A percentile compares a stretch with the other conserved stretches of the same genome.
Conservation (phyloP, 2,329 filamentous ascomycete species). For the Piedraia hortae region DNA sequence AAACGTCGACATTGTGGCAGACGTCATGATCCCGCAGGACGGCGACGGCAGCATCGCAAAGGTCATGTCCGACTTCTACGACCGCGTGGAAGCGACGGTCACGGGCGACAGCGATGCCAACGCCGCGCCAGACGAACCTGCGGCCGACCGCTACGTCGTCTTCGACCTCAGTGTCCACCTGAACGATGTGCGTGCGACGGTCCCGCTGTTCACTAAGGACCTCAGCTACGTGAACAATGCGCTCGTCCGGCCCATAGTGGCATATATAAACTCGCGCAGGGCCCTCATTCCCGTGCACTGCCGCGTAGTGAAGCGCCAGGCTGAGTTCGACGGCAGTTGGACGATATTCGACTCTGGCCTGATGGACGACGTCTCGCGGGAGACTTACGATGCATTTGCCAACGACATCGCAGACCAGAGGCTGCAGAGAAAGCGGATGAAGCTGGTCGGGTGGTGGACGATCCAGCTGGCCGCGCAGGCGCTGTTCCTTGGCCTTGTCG, state of each 20-base stretch:
- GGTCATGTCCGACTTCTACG: constrained; percentile 91
- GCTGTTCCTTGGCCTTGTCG: constrained; percentile 80
- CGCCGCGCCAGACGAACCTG: not conserved
- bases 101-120: constrained; percentile 16
- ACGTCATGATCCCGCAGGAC: constrained; percentile 81
- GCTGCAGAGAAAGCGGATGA: constrained; percentile 59
- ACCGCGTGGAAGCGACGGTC: constrained; percentile 79
- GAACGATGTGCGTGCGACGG: constrained; percentile 77
- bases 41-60: constrained; percentile 71
- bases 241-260: constrained; percentile 80
- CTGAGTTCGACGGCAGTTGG: constrained; percentile 89
- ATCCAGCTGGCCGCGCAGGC: constrained; percentile 78
- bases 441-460: constrained; percentile 92
- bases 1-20: constrained; percentile 84
- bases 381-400: constrained; percentile 86
- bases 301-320: constrained; percentile 65
- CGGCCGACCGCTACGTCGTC: constrained; percentile 43
- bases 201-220: constrained; percentile 75
- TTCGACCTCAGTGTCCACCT: constrained; percentile 90
- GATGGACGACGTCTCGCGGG: constrained; percentile 77
- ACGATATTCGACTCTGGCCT: constrained; percentile 78
- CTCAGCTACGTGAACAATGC: constrained; percentile 92
- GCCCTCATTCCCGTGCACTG: constrained; percentile 85
- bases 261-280: constrained; percentile 76
- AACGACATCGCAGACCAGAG: constrained; percentile 76